A percentile compares a stretch with the other conserved stretches of the same genome.
phyloP scores from a whole-genome alignment of 2,329 filamentous ascomycete species.

The Cyphellophora attinorum region DNA sequence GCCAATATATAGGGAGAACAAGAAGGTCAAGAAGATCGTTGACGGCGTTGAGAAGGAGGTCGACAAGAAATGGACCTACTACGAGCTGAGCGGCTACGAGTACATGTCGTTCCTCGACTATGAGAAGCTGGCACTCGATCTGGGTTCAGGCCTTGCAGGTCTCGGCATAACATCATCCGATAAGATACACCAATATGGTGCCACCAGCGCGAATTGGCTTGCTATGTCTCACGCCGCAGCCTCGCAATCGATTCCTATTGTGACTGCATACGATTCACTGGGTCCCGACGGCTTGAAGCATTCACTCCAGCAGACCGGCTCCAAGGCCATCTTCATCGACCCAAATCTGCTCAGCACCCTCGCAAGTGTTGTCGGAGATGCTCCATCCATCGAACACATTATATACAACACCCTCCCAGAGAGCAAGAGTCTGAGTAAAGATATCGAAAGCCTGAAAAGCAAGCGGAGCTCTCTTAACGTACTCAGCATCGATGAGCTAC shows the following conservation, averaged over 20 bases:
- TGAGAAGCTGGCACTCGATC: slow-evolving; percentile 56
- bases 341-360: slow-evolving; percentile 35
- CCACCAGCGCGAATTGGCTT: slow-evolving; percentile 80
- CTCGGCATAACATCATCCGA: slow-evolving; percentile 60
- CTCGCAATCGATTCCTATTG: slow-evolving; percentile 82
- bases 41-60: slow-evolving; percentile 71
- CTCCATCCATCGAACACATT: slow-evolving; percentile 42
- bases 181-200: slow-evolving; percentile 70
- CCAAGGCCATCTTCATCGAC: slow-evolving; percentile 26
- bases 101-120: slow-evolving; percentile 76
- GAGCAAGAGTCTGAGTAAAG: slow-evolving; percentile 29
- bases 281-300: slow-evolving; percentile 26
- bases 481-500: slow-evolving; percentile 41
- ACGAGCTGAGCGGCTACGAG: slow-evolving; percentile 68
- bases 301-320: slow-evolving; percentile 24
- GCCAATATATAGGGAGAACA: too few relatives aligned
- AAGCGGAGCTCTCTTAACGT: slow-evolving; percentile 41
- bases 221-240: slow-evolving; percentile 66
- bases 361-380: slow-evolving; percentile 42
- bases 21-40: slow-evolving; percentile 81
- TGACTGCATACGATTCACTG: slow-evolving; percentile 48
- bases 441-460: slow-evolving; percentile 41
- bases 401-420: slow-evolving; percentile 45
- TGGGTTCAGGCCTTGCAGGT: slow-evolving; percentile 65
- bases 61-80: slow-evolving; percentile 86